Evolutionary conservation across 169 alveolate genomes (phyloP).

Genomic region (Condylostoma magnum): DNA sequence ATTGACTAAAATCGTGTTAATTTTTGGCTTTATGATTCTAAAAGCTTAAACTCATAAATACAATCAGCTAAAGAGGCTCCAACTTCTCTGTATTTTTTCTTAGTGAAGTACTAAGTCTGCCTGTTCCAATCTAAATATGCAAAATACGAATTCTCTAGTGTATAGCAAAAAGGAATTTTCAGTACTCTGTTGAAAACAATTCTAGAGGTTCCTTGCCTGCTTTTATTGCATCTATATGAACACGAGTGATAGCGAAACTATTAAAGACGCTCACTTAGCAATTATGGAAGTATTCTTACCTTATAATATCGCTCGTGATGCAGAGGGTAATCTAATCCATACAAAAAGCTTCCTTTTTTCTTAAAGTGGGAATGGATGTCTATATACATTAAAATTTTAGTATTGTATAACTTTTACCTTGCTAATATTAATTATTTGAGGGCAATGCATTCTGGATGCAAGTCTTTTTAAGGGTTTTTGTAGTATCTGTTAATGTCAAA

Average conservation of each 20-base stretch:
- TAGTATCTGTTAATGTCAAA: conserved; percentile 74
- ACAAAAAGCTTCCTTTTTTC: conserved; percentile 51
- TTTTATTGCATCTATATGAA: conserved; percentile 33
- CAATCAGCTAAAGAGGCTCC: too few relatives aligned
- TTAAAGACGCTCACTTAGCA: conserved; percentile 44
- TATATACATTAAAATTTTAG: conserved; percentile 41
- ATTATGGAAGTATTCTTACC: conserved; percentile 54
- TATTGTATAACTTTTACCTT: background rate
- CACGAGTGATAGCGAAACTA: conserved; percentile 65
- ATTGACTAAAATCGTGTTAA: too few relatives aligned
- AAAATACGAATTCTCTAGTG: conserved; percentile 6
- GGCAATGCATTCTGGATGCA: conserved; percentile 36
- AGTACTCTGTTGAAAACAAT: background rate
- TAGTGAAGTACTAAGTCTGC: background rate
- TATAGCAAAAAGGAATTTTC: conserved; percentile 2
- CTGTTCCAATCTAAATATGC: conserved; percentile 8
- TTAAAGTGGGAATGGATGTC: conserved; percentile 65
- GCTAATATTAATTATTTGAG: background rate
- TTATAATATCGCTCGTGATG: conserved; percentile 45
- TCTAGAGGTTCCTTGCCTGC: background rate
- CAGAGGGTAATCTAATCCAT: conserved; percentile 36
- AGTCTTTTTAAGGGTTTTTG: conserved; percentile 54
- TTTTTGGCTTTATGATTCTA: too few relatives aligned
- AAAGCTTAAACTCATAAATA: too few relatives aligned
- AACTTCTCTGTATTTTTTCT: too few relatives aligned